phyloP scores from a whole-genome alignment of 1,284 basidiomycete species.

The Sporisorium exsertum region DNA sequence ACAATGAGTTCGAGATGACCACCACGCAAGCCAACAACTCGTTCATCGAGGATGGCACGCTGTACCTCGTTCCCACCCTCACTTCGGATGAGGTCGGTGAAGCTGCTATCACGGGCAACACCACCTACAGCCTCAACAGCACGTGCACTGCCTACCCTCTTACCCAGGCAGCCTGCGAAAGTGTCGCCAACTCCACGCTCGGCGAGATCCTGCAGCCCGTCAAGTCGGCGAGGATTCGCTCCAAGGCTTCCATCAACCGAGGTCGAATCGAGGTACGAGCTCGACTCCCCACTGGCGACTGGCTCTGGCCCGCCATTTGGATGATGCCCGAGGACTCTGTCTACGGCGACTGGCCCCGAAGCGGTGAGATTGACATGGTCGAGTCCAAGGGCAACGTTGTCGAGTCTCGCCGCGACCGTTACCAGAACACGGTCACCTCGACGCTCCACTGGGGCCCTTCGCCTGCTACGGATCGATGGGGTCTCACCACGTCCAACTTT shows the following conservation, averaged over 20 bases:
- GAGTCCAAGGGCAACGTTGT: conserved; percentile 72
- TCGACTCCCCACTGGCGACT: conserved; percentile 78
- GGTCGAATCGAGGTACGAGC: conserved; percentile 85
- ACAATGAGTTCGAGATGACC: conserved; percentile 88
- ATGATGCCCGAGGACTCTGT: conserved; percentile 79
- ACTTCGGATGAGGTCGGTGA: conserved; percentile 81
- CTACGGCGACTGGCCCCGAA: conserved; percentile 84
- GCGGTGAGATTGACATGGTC: conserved; percentile 82
- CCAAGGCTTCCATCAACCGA: conserved; percentile 78
- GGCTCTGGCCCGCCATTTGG: conserved; percentile 87
- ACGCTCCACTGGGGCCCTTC: conserved; percentile 30
- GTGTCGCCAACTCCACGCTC: conserved; percentile 69
- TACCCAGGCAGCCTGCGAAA: conserved; percentile 71
- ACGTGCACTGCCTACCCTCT: conserved; percentile 76
- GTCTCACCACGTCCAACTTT: conserved; percentile 72
- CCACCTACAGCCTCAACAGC: conserved; percentile 82
- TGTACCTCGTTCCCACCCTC: conserved; percentile 86
- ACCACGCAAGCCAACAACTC: conserved; percentile 82
- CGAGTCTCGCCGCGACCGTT: conserved; percentile 78
- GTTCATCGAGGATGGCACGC: conserved; percentile 78
- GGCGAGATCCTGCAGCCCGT: conserved; percentile 79
- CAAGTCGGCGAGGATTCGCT: conserved; percentile 81
- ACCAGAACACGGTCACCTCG: conserved; percentile 25
- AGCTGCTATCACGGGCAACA: conserved; percentile 76
- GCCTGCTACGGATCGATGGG: conserved; percentile 26